A percentile compares a stretch with the other conserved stretches of the same genome.
phyloP scores from a whole-genome alignment of 331 rosid genomes.

The Pyrus hybrid region DNA sequence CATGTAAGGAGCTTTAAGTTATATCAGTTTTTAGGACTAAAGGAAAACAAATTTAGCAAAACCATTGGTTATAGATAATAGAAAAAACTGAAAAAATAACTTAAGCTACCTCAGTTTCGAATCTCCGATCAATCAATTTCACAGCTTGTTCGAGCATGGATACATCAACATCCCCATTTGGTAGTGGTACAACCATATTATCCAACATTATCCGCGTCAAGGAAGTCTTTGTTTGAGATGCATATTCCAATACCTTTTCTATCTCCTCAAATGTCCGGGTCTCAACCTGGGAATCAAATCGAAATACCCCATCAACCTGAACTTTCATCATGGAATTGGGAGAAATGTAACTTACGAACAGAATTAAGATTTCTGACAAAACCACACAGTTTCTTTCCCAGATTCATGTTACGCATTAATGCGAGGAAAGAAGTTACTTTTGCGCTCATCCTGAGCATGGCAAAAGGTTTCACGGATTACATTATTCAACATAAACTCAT shows the following conservation, averaged over 20 bases:
- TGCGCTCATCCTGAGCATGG: background rate
- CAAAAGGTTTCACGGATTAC: background rate
- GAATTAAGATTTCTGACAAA: background rate
- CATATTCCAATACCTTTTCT: slow-evolving; percentile 52
- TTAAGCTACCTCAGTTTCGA: slow-evolving; percentile 69
- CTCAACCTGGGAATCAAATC: slow-evolving; percentile 55
- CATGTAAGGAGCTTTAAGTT: background rate
- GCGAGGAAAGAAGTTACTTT: background rate
- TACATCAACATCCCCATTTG: slow-evolving; percentile 67
- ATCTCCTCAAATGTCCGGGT: slow-evolving; percentile 89
- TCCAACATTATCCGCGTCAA: slow-evolving; percentile 88
- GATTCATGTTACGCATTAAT: background rate
- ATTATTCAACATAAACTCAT: background rate
- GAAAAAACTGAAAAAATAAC: slow-evolving; percentile 11
- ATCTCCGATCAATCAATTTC: slow-evolving; percentile 54
- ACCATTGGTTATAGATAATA: background rate
- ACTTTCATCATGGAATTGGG: background rate
- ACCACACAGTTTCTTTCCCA: background rate
- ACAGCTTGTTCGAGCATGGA: slow-evolving; percentile 83
- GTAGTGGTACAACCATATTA: slow-evolving; percentile 80
- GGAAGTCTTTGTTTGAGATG: slow-evolving; percentile 64
- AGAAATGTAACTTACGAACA: background rate
- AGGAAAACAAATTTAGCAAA: background rate
- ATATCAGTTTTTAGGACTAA: background rate
- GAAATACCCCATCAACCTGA: background rate